Evolutionary conservation across 1,139 yeast species (phyloP), one percentile per base, ranked within the genome.

Genomic region (Entelexis sorbosivorans): DNA sequence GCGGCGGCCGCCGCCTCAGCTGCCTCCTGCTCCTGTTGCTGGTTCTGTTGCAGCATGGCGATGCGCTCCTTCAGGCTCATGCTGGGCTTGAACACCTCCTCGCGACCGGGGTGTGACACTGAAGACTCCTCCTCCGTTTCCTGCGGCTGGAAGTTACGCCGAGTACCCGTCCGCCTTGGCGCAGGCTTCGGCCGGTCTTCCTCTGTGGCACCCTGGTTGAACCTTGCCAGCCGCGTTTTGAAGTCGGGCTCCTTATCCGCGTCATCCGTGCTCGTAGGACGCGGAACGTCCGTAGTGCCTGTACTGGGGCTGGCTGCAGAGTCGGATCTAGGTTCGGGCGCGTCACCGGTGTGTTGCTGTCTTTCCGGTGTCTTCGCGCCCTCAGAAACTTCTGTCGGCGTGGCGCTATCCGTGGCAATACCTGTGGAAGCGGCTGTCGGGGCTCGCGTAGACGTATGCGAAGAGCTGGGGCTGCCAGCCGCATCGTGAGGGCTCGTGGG

Each of bases 11-110:
- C 56, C 1, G 51, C 56, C 20, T 45, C 53, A 3, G 55, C 54
- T 3, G 47, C 52, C 13, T 35, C 49, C n/a, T 40, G 45, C 29
- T 50, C 49, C 17, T 48, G 29, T 31, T 48, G 40, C 44, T 54
- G 57, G 64, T 86, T 96, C 63, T 86, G 78, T 64, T 89, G 95
- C 51, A 91, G 72, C 62, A 86, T 64, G 32, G 59, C 86, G 63
- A 91, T 87, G 58, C 97, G 76, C 59, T 91, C 96, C 63, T 84
- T 84, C 62, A 91, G 72, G 52, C 94, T 82, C 70, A 88, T 69
- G 59, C 83, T 81, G 13, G 96, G 95, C 26, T 71, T 77, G 28
- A 72, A 78, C 7, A 70, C 73, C 52, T 76, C 79, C 19, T 43
- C 54, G 40, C 49, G 47, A 26, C 33, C 59, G 28, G 61, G 54